Base-by-base conservation (phyloP, 2,329 filamentous ascomycete species). In the Teratosphaeria epicoccoides region DNA sequence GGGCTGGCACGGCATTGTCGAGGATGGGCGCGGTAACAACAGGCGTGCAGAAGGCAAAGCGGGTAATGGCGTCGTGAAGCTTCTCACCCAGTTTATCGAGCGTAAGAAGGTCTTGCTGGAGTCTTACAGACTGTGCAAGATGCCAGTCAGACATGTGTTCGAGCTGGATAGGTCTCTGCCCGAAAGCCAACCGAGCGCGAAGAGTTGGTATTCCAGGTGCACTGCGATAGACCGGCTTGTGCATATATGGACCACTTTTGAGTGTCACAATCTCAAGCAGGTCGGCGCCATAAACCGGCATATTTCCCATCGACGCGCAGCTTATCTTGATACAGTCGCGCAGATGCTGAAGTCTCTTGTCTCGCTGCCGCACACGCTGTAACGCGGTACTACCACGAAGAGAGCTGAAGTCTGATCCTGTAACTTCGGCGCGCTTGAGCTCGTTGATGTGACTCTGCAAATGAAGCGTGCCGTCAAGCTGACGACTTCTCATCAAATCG, bases 11-110 rank as follows among this genome's bases (percentile, higher is more conserved):
- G 4, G 54, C 55, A 28, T 56, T 54, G 43, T 63, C 57, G 37
- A 67, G 53, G 6, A 66, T 56, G 1, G 64, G 80, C 0, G 89
- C 88, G 3, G 95, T 83, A 11, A 88, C 91, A 1, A 88, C 84
- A 2, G 93, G 93, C 0, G 93, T 97, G 28, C 95, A 83, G 61
- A 91, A 98, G 1, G 87, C 88, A 63, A 96, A 98, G 65, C 91
- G 88, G 57, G 86, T 82, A 49, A 98, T 84, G 2, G 79, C 83
- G 0, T 81, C 82, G 61, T 91, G 84, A 69, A 95, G 76, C 12
- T 76, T 75, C 49, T 82, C 78, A 1, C 89, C 83, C 23, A 89
- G 83, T 61, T 88, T 79, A 40, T 84, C 78, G 0, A 95, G 68
- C 0, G 83, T 88, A 17, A 83, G 81, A n/a, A 65, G 43, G 44